Percentiles rank a stretch among this genome's conserved stretches.
phyloP scores from a whole-genome alignment of 768 basidiomycete genomes.

The Boletus sp. region DNA sequence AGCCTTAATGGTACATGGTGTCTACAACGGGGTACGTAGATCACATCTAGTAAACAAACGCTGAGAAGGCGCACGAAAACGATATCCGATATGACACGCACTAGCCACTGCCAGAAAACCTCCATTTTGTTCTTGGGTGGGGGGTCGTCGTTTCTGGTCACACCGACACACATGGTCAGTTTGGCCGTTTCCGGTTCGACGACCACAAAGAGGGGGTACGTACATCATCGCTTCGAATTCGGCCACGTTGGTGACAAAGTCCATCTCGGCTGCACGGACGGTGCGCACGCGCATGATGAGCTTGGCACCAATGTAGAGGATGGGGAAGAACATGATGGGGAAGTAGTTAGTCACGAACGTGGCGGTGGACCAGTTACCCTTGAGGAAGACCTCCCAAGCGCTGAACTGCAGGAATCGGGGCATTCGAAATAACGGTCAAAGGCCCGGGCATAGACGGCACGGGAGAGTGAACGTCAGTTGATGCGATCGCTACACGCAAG shows the following conservation, averaged over 20 bases:
- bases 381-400: slow-evolving; percentile 42
- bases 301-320: slow-evolving; percentile 39
- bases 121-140: slow-evolving; percentile 25
- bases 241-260: slow-evolving; percentile 22
- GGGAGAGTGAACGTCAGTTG: neutral
- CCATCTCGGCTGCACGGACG: slow-evolving; percentile 21
- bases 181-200: neutral
- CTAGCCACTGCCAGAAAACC: slow-evolving; percentile 29
- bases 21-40: neutral
- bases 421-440: neutral
- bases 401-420: slow-evolving; percentile 30
- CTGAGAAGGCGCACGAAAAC: neutral
- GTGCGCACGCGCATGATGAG: slow-evolving; percentile 7
- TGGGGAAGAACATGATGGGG: slow-evolving; percentile 44
- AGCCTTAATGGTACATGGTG: slow-evolving; percentile 6
- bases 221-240: slow-evolving; percentile 32
- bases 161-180: neutral
- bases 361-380: slow-evolving; percentile 36
- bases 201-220: neutral
- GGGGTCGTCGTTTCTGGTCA: slow-evolving; percentile 26
- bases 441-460: neutral
- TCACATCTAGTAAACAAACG: slow-evolving; percentile 12
- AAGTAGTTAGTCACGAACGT: slow-evolving; percentile 45
- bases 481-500: neutral
- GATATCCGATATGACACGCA: slow-evolving; percentile 1